Evolutionary conservation across 2,329 filamentous ascomycete species (phyloP).

Genomic region (Arthrobotrys pseudoclavata): DNA sequence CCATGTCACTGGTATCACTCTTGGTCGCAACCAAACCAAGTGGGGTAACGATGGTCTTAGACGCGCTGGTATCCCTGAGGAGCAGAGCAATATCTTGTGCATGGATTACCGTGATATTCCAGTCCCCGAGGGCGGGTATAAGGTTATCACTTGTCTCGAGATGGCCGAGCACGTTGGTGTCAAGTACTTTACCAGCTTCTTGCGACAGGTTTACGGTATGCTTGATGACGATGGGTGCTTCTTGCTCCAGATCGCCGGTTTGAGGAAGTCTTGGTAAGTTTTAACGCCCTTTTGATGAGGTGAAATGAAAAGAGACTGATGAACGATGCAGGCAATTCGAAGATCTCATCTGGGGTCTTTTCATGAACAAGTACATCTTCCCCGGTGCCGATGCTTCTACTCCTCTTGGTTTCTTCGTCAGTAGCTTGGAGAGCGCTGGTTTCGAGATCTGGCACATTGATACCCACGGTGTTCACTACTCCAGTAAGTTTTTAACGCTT

Average conservation of each 20-base stretch:
- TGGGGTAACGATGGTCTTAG: conserved; percentile 95
- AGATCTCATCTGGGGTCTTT: conserved; percentile 96
- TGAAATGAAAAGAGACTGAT: not conserved
- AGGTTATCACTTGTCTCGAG: conserved; percentile 97
- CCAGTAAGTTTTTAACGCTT: conserved; percentile 28
- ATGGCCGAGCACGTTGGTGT: conserved; percentile 99
- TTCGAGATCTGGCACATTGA: conserved; percentile 94
- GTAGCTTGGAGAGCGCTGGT: conserved; percentile 85
- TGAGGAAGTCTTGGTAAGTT: conserved; percentile 96
- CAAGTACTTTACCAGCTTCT: conserved; percentile 84
- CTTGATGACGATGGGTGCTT: conserved; percentile 95
- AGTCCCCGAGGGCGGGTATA: conserved; percentile 80
- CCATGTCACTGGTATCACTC: conserved; percentile 87
- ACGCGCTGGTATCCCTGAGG: conserved; percentile 83
- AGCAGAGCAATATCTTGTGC: conserved; percentile 92
- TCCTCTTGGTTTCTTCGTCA: conserved; percentile 87
- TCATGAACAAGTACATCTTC: conserved; percentile 99
- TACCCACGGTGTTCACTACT: conserved; percentile 80
- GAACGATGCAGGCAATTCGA: conserved; percentile 66
- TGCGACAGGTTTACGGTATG: conserved; percentile 92
- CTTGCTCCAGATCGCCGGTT: conserved; percentile 94
- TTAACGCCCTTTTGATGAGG: conserved; percentile 65
- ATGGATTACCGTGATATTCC: conserved; percentile 98
- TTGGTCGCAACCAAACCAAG: conserved; percentile 94
- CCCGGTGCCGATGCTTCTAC: conserved; percentile 96